phyloP scores from a whole-genome alignment of 2,329 filamentous ascomycete species.

The Penicillium sp. region DNA sequence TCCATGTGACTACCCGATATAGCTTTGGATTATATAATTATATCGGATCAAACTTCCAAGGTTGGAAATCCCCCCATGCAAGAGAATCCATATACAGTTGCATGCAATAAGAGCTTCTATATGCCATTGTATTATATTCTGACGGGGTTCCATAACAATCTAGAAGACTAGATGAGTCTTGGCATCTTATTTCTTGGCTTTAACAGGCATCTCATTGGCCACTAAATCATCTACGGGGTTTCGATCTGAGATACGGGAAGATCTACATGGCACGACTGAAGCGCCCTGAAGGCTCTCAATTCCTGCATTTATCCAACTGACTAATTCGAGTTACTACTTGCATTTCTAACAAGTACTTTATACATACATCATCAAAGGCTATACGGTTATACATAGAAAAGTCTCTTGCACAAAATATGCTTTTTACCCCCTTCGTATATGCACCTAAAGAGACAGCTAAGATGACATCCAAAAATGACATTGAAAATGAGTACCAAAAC shows the following conservation, averaged over 20 bases:
- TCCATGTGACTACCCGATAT: constrained; percentile 1
- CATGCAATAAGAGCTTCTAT: background rate
- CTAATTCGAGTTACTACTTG: background rate
- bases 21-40: background rate
- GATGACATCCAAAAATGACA: background rate
- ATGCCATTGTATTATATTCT: background rate
- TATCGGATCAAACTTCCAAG: background rate
- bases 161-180: constrained; percentile 1
- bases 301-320: background rate
- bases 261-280: constrained; percentile 4
- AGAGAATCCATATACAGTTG: background rate
- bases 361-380: background rate
- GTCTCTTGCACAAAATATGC: too few relatives aligned
- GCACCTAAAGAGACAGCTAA: too few relatives aligned
- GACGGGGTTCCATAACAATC: background rate
- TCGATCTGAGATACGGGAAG: constrained; percentile 5
- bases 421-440: too few relatives aligned
- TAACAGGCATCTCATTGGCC: constrained; percentile 1
- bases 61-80: background rate
- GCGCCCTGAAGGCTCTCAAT: background rate
- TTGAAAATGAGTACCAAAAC: background rate
- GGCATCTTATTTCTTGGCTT: background rate
- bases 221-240: constrained; percentile 1
- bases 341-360: background rate
- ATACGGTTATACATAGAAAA: too few relatives aligned